Evolutionary conservation across 177 flowering plant genomes (phyloP), one percentile per base, ranked within the genome.

Genomic region (Vitis hybrid): DNA sequence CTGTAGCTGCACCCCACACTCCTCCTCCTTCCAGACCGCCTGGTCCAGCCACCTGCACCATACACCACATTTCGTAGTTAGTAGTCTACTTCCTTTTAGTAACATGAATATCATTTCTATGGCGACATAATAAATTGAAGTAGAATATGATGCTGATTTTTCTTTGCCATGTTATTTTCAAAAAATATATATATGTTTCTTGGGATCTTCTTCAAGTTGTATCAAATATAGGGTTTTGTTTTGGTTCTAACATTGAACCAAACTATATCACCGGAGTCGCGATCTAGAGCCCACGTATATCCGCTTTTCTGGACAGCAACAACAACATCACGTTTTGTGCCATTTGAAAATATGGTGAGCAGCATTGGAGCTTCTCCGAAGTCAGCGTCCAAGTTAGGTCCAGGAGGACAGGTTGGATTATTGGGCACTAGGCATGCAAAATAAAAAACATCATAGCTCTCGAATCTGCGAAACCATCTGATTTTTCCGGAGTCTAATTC

Each of bases 271-370:
- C 88, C 92, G 76, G 66, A 75, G 52, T 78, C 80, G 0, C 88
- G 80, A 57, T 85, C 81, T 6, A 85, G 62, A 63, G 86, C 88
- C 92, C 92, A 88, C 1, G 82, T 85, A 62, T 78, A 79, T 6
- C 92, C 92, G 49, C 87, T 88, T 48, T 88, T 88, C 66, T 88
- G 89, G 12, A 77, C 84, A 2, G 92, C 87, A 18, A 74, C 88
- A 7, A 65, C 91, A 26, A 86, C 34, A 62, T 88, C 88, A 0
- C 75, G 73, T 11, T 8, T 34, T 0, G 75, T 82, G 11, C 85
- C 71, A 19, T 76, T 76, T 2, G 49, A 19, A 1, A 1, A 0
- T 1, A 73, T 62, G 6, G 17, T 70, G 18, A 73, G 49, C 23
- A 76, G 51, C 75, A 76, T 73, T 0, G 79, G 79, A 64, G 84